Evolutionary conservation across 1,284 basidiomycete genomes (phyloP), one percentile per base, ranked within the genome.

Genomic region (Malassezia globosa): DNA sequence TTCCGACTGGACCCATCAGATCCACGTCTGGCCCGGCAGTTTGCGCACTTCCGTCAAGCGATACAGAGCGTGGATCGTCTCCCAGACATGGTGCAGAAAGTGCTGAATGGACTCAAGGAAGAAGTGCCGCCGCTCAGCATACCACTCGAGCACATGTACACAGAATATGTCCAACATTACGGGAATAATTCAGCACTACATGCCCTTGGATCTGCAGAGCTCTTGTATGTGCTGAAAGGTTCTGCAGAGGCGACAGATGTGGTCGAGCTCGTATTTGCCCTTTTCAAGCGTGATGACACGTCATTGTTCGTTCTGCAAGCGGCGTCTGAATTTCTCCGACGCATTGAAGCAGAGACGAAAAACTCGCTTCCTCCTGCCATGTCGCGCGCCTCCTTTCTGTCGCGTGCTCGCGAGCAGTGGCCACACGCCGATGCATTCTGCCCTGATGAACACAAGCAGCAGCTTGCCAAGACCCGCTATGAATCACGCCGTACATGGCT

Each of bases 21-120:
- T 51, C 78, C 87, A 0, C 78, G 81, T 36, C 72, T 94, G 25
- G 85, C 90, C 57, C 65, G 81, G 8, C 80, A 84, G 37, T 72
- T 84, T 22, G 75, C 85, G 4, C 77, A 85, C 62, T 78, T 90
- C 63, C 77, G 78, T 25, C 73, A 74, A 53, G 48, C 42, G 26
- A 47, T 60, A 1, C 29, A 29, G 1, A 49, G 48, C 1, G 51
- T 58, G 14, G 50, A 43, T 0, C 41, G 46, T 21, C 55, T 60
- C n/a, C 43, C 26, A 31, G 39, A 27, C 25, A 27, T 37, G 36
- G 50, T 44, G 21, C 25, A 22, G 31, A 22, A 41, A 16, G 41
- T 29, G 74, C 37, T 74, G 74, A 29, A 66, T 69, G 24, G 75
- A 75, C 64, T 68, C 62, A 36, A 41, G 1, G 48, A 55, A 1